These are phyloP conservation scores for Lichtheimia corymbifera DNA, from an alignment of 371 early-diverging fungal genomes.

Conservation along the genomic window DNA sequence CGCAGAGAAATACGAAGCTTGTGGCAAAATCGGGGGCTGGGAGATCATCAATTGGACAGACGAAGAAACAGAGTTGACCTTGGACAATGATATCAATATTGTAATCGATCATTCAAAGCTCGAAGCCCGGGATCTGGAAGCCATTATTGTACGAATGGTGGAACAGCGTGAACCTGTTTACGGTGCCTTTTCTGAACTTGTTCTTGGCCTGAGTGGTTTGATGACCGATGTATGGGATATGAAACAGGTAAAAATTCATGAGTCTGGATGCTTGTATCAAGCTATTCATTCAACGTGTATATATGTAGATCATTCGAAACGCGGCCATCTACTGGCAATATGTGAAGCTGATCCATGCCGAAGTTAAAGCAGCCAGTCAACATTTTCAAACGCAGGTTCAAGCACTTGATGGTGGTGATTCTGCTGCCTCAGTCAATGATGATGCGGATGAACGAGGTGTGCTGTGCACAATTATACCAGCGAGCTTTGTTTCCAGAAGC, in stretches of 20 bases:
- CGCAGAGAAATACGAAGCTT: background rate
- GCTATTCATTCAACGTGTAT: background rate
- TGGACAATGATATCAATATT: conserved; percentile 5
- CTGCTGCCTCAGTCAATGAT: no score
- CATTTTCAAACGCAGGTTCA: background rate
- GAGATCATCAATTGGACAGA: background rate
- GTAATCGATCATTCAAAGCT: background rate
- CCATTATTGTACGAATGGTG: background rate
- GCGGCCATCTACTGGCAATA: background rate
- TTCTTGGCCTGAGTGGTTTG: background rate
- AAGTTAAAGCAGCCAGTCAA: background rate
- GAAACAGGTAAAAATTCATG: background rate
- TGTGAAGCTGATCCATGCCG: background rate
- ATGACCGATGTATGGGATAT: background rate
- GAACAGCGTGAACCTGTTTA: background rate
- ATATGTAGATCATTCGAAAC: background rate
- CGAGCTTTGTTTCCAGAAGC: background rate
- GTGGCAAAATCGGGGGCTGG: conserved; percentile 1
- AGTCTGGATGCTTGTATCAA: background rate
- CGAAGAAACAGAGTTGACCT: background rate
- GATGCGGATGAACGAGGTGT: background rate
- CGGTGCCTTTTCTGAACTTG: background rate
- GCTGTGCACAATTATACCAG: background rate
- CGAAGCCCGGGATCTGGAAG: background rate
- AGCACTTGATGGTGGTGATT: background rate